Evolutionary conservation across 1,284 basidiomycete species (phyloP).

Genomic region (Tilletia setariae): DNA sequence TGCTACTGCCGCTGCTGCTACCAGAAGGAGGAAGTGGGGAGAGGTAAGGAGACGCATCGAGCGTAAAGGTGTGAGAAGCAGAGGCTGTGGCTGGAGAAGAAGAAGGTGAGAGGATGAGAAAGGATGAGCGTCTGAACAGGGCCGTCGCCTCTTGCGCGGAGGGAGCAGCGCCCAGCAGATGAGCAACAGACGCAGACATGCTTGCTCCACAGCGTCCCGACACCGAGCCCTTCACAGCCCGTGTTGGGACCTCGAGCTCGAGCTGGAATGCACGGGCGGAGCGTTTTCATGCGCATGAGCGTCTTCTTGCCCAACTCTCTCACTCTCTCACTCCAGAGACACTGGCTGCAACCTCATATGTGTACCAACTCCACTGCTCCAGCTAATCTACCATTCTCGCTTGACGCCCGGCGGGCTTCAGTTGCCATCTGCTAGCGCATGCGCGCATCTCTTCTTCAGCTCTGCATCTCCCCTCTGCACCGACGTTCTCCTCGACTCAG

Average conservation of each 20-base stretch:
- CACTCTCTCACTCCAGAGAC: neutral
- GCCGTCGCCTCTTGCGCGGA: neutral
- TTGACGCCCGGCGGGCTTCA: too few species aligned
- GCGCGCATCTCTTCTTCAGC: neutral
- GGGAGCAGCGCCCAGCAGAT: neutral
- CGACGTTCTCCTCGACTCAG: neutral
- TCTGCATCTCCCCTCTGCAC: too few species aligned
- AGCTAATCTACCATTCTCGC: neutral
- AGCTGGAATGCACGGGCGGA: neutral
- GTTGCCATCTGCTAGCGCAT: neutral
- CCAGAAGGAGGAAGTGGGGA: neutral
- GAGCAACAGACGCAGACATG: neutral
- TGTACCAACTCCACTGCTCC: too few species aligned
- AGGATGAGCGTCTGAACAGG: slow-evolving; percentile 4
- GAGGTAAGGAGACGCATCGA: slow-evolving; percentile 8
- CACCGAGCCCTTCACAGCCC: neutral
- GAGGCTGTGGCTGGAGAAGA: neutral
- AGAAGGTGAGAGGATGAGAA: neutral
- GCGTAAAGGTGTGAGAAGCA: neutral
- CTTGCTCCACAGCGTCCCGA: neutral
- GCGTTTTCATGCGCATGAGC: too few species aligned
- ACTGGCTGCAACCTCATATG: too few species aligned
- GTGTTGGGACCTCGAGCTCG: neutral
- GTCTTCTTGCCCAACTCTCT: too few species aligned
- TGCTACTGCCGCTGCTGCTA: neutral